Conservation (phyloP, 352 stramenopile species). For the Globisporangium iwayamae region DNA sequence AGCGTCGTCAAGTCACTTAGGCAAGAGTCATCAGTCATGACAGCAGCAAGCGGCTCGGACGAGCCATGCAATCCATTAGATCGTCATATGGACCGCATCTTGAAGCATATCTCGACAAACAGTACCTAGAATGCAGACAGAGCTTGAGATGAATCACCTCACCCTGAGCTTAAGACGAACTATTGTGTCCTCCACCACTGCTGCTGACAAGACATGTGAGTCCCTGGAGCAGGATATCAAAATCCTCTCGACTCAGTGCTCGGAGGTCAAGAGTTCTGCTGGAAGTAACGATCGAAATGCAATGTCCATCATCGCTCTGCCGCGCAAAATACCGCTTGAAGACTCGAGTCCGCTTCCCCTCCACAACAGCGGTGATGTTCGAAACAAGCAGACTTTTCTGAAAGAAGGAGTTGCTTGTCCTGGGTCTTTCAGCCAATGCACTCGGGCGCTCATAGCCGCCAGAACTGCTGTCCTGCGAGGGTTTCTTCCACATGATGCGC, state of each 20-base stretch:
- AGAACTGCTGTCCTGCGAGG: slow-evolving; percentile 5
- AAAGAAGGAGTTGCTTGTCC: slow-evolving; percentile 20
- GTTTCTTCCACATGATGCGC: slow-evolving; percentile 41
- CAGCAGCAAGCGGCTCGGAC: background rate
- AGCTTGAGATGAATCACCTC: background rate
- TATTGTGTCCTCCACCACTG: slow-evolving; percentile 2
- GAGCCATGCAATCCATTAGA: slow-evolving; percentile 12
- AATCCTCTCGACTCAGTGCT: slow-evolving; percentile 27
- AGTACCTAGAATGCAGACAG: background rate
- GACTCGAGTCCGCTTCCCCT: slow-evolving; percentile 36
- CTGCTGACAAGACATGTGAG: slow-evolving; percentile 27
- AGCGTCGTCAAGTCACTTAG: background rate
- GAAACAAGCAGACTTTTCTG: slow-evolving; percentile 29
- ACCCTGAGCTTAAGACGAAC: background rate
- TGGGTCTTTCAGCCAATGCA: background rate
- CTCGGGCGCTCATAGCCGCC: slow-evolving; percentile 7
- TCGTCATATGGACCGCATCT: slow-evolving; percentile 7
- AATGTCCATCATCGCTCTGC: slow-evolving; percentile 24
- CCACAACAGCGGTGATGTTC: slow-evolving; percentile 31
- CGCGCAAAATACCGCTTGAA: slow-evolving; percentile 28
- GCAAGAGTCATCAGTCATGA: background rate
- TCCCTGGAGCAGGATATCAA: slow-evolving; percentile 30
- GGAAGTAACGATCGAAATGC: slow-evolving; percentile 36
- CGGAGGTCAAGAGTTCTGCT: slow-evolving; percentile 42
- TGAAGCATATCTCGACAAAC: background rate